Evolutionary conservation across 2,329 filamentous ascomycete species (phyloP).

Genomic region (Fusarium irregulare): DNA sequence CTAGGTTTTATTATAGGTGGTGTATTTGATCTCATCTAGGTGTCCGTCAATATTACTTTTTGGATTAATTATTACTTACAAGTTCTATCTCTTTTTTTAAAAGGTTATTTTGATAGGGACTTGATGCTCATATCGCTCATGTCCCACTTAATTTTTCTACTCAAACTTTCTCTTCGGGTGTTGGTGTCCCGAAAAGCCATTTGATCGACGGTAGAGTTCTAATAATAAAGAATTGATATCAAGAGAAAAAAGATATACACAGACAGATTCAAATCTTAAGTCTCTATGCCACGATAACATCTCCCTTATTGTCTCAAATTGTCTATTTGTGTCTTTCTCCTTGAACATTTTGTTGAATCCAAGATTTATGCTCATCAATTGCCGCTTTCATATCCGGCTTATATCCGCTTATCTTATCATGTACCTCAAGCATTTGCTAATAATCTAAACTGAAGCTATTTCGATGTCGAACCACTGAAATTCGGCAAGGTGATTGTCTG

Average conservation of each 20-base stretch:
- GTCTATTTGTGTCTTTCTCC: not conserved
- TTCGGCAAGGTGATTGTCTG: constrained; percentile 9
- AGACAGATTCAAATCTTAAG: not conserved
- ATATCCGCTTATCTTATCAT: constrained; percentile 4
- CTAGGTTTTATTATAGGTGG: not conserved
- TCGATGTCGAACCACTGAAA: not conserved
- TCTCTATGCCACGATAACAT: rapidly evolving
- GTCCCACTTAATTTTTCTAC: constrained; percentile 6
- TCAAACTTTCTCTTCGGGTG: constrained; percentile 1
- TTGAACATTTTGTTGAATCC: not conserved
- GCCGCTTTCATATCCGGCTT: not conserved
- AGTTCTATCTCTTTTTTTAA: not conserved
- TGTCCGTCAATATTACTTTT: rapidly evolving
- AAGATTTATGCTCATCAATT: not conserved
- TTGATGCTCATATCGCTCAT: not conserved
- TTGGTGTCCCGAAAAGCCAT: not conserved
- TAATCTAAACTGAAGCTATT: constrained; percentile 7
- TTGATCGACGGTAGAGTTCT: not conserved
- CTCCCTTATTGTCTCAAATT: not conserved
- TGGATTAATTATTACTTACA: not conserved
- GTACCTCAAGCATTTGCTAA: not conserved
- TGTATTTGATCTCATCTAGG: not conserved
- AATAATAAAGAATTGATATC: not conserved
- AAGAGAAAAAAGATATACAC: not conserved
- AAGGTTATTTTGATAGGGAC: not conserved